Base-by-base conservation (phyloP, 2,329 filamentous ascomycete species). In the Fusarium irregulare region DNA sequence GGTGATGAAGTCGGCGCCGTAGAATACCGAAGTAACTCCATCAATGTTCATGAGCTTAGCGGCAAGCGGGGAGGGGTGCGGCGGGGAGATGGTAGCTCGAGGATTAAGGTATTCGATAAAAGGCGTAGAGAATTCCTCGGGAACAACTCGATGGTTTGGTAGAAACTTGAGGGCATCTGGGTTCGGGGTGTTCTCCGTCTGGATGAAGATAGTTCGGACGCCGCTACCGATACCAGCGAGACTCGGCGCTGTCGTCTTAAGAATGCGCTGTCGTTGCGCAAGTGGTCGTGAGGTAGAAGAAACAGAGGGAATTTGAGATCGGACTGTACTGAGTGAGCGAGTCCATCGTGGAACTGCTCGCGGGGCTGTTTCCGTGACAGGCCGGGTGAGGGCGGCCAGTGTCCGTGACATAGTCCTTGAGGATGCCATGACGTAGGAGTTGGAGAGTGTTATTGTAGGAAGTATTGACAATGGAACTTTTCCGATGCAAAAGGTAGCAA, bases 101-200 rank as follows among this genome's bases (percentile, higher is more conserved):
- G 96, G 94, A 72, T 89, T 92, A 58, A 97, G 86, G 80, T 98
- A 99, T 83, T 99, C 96, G 78, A 98, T 87, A 80, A 94, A 98
- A 10, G 93, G 88, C 4, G 91, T 89, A 9, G 87, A 82, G 68
- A 97, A 84, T 55, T 84, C 85, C 71, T 91, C 86, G 23, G 96
- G 95, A 3, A 99, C 87, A 54, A 99, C 89, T 41, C 88, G 88
- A 80, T 93, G 90, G 82, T 98, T 97, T 3, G 96, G 96, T 41
- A 97, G 88, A 83, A 99, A 99, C 83, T 99, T 99, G 76, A 98
- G 87, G 34, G 94, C 94, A 83, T 98, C 94, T n/a, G 90, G 86
- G 81, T 99, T 99, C 27, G 96, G 96, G 2, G 96, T 99, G 71
- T 87, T 88, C 78, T 98, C 95, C 7, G 95, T 98, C 83, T 99